phyloP scores from a whole-genome alignment of 768 basidiomycete genomes.

The Hemileccinum impolitum region DNA sequence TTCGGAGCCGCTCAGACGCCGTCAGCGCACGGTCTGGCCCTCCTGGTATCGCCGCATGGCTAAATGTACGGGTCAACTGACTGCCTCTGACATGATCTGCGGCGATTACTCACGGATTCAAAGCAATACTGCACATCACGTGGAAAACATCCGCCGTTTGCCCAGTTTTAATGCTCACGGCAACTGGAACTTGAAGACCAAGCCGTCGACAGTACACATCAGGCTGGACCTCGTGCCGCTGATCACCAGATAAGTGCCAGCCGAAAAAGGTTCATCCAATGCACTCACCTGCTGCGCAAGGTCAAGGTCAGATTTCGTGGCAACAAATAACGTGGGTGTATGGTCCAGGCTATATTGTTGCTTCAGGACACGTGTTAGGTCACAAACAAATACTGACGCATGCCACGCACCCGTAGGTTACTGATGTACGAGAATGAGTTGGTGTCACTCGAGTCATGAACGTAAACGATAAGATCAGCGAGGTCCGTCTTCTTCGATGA shows the following conservation, averaged over 20 bases:
- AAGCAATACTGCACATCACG: slow-evolving; percentile 76
- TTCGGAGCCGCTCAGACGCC: slow-evolving; percentile 62
- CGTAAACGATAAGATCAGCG: slow-evolving; percentile 93
- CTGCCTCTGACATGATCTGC: background rate
- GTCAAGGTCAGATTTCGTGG: slow-evolving; percentile 98
- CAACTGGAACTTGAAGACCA: slow-evolving; percentile 88
- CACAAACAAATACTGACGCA: background rate
- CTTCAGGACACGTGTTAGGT: slow-evolving; percentile 40
- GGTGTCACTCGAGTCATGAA: slow-evolving; percentile 96
- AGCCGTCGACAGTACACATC: slow-evolving; percentile 93
- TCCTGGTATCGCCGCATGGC: slow-evolving; percentile 70
- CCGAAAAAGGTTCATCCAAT: background rate
- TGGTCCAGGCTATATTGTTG: slow-evolving; percentile 97
- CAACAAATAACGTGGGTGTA: slow-evolving; percentile 94
- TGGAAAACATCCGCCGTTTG: slow-evolving; percentile 88
- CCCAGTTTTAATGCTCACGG: slow-evolving; percentile 85
- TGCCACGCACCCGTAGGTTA: slow-evolving; percentile 74
- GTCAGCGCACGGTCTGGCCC: slow-evolving; percentile 79
- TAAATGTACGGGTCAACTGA: slow-evolving; percentile 26
- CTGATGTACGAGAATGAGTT: slow-evolving; percentile 99
- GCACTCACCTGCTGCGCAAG: slow-evolving; percentile 81
- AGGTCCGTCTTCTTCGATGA: slow-evolving; percentile 88
- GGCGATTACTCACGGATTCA: slow-evolving; percentile 70
- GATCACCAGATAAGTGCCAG: slow-evolving; percentile 11
- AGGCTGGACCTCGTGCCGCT: slow-evolving; percentile 98